Base-by-base conservation (phyloP, 2,329 filamentous ascomycete genomes). In the Orbilia quercus region DNA sequence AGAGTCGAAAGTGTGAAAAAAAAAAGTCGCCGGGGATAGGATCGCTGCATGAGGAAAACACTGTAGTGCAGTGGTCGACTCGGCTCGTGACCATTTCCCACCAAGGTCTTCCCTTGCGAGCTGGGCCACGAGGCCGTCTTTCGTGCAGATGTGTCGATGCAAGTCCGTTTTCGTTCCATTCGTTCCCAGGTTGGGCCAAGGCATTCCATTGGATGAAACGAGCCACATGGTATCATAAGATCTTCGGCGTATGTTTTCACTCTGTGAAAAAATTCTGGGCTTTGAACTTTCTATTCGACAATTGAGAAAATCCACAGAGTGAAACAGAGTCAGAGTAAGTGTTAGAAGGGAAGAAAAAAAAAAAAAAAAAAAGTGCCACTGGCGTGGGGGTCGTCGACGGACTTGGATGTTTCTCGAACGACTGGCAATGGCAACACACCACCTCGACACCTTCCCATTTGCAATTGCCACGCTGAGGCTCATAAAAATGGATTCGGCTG, bases 101-200 rank as follows among this genome's bases (percentile, higher is more conserved):
- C 67, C 59, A 64, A 72, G 67, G 67, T 72, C 57, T 72, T 72
- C 67, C 66, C 67, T 72, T 72, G 67, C 67, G 67, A 72, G 54
- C 67, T 72, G 45, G 47, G 53, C 67, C 67, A 72, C 67, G 67
- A 72, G 67, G 67, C 45, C 66, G 64, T 51, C 44, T 36, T 63
- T 58, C 59, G 67, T 62, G 67, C 67, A 72, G 44, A 54, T 65
- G 54, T 64, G 59, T 59, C 58, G 57, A 63, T 71, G 66, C 67
- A 72, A 58, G 67, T 65, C 67, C 67, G 67, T 72, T 72, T 72
- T 60, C 67, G 59, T 72, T 45, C 34, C 59, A 38, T 62, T 62
- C 67, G 59, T 40, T 38, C 65, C 40, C 57, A 70, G 55, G 51
- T 55, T 50, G 57, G 50, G 50, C 22, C 40, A 47, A 62, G 50